Evolutionary conservation across 2,329 filamentous ascomycete species (phyloP), one percentile per base, ranked within the genome.

Genomic region (Elsinoe arachidis): DNA sequence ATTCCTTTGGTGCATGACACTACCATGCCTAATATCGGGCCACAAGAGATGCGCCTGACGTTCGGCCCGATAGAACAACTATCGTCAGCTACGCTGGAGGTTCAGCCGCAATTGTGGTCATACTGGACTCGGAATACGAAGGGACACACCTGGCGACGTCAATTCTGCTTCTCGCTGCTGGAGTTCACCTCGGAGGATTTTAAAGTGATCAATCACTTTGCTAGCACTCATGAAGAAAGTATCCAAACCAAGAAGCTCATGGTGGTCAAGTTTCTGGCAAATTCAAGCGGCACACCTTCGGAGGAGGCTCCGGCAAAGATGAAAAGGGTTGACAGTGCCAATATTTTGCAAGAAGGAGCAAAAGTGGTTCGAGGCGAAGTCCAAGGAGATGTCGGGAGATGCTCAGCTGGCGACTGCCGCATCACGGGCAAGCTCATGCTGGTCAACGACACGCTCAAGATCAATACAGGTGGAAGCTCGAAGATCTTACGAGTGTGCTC

Each of bases 151-250:
- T 90, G 85, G 81, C 72, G 77, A 21, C 73, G 79, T 1, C 79
- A 76, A 49, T 88, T 88, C 68, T 80, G 78, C 61, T 90, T 90
- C 67, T 77, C 78, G 1, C 81, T 86, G 60, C 73, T 78, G 12
- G 85, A 87, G 67, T 87, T 86, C 67, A 66, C 81, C 34, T 77
- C 76, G 3, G 68, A 73, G 43, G 85, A 88, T 68, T 87, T 82
- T 63, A 76, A 75, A 34, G 72, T 84, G 5, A 75, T 85, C 73
- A 86, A 81, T 67, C 80, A 74, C 62, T 79, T 67, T 49, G 81
- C 79, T 1, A 81, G 79, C 61, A 75, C 47, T 19, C 47, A 52
- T 17, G 35, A 52, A n/a, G 47, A 52, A 35, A 52, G 47, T n/a
- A 35, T 52, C n/a, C 47, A 52, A n/a, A 52, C 47, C 10, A 52